A percentile compares a stretch with the other conserved stretches of the same genome.
Conservation (phyloP, 106 monocot species). For the Iris macrosiphon region DNA sequence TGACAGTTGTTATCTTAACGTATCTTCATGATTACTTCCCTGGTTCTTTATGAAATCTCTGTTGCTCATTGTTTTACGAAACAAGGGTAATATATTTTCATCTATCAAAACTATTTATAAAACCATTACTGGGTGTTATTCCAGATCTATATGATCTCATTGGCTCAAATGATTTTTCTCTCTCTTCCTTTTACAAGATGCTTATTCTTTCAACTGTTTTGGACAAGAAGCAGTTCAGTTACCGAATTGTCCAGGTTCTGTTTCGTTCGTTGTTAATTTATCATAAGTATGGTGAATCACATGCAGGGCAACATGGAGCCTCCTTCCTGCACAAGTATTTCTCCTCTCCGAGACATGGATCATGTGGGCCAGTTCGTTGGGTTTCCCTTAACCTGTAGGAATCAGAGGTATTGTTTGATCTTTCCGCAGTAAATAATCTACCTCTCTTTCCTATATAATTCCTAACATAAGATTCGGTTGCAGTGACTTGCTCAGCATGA, state of each 20-base stretch:
- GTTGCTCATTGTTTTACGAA: too few relatives aligned
- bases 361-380: not conserved
- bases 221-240: not conserved
- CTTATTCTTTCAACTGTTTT: not conserved
- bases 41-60: too few relatives aligned
- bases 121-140: too few relatives aligned
- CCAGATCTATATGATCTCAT: too few relatives aligned
- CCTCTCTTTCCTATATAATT: not conserved
- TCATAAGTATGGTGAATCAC: not conserved
- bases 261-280: not conserved
- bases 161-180: too few relatives aligned
- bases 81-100: too few relatives aligned
- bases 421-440: not conserved
- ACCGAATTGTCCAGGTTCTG: too few relatives aligned
- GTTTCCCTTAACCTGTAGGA: not conserved
- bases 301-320: not conserved
- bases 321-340: not conserved
- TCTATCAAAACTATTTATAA: too few relatives aligned
- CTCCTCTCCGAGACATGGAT: constrained; percentile 6
- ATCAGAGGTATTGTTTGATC: constrained; percentile 5
- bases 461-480: not conserved
- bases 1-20: too few relatives aligned
- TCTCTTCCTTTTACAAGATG: too few relatives aligned
- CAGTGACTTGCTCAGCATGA: constrained; percentile 30
- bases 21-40: too few relatives aligned